Conservation (phyloP, 1,284 basidiomycete genomes). For the Wallemia ichthyophaga region DNA sequence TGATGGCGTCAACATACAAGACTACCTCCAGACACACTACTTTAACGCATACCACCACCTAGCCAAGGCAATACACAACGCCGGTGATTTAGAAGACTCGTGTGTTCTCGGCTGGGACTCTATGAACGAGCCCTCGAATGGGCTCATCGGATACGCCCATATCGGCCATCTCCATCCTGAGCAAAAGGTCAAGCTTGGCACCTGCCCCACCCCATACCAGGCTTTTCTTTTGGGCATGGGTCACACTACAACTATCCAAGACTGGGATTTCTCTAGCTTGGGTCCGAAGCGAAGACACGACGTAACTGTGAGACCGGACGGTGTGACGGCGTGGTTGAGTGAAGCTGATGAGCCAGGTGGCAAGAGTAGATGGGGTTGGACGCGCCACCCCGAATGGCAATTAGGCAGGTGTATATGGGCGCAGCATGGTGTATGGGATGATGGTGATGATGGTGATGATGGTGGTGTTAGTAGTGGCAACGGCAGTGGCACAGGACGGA, state of each 20-base stretch:
- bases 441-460: no score
- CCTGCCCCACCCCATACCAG: neutral
- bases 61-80: constrained; percentile 39
- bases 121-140: constrained; percentile 79
- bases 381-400: constrained; percentile 39
- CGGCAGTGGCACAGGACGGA: constrained; percentile 28
- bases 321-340: constrained; percentile 38
- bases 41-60: constrained; percentile 43
- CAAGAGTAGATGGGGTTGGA: constrained; percentile 42
- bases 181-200: constrained; percentile 16
- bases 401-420: constrained; percentile 53
- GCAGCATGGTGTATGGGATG: constrained; percentile 72
- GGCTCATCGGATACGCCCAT: constrained; percentile 45
- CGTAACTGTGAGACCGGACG: constrained; percentile 56
- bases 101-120: constrained; percentile 91
- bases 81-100: constrained; percentile 44
- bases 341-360: constrained; percentile 17
- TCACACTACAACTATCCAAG: constrained; percentile 46
- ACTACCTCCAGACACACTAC: constrained; percentile 66
- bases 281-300: constrained; percentile 45
- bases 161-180: constrained; percentile 31
- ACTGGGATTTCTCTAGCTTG: constrained; percentile 47
- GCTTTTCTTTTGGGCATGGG: constrained; percentile 47
- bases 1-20: constrained; percentile 76
- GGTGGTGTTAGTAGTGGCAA: no score